Percentiles rank a stretch among this genome's conserved stretches.
These are phyloP conservation scores for Panicum miliaceum DNA, from an alignment of 176 grass and related monocot genomes.

Conservation along the genomic window DNA sequence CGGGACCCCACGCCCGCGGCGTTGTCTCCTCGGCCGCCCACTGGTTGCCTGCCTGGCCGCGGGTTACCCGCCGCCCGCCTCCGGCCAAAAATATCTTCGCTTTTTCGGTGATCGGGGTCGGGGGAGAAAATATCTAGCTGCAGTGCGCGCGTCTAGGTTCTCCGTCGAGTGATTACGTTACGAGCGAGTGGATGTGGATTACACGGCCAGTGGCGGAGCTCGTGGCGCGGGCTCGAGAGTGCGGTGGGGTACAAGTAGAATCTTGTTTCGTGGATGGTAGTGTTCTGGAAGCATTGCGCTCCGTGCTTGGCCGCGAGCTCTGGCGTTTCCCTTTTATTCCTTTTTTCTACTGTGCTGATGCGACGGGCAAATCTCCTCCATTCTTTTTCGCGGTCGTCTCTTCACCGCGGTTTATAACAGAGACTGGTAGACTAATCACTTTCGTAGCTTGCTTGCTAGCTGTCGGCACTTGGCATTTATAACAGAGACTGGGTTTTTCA, in stretches of 20 bases:
- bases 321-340: background rate
- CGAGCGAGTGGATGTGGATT: conserved; percentile 12
- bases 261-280: background rate
- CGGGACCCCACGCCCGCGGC: background rate
- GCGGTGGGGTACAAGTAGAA: background rate
- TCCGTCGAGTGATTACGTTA: background rate
- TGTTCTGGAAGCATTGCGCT: background rate
- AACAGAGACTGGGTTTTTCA: background rate
- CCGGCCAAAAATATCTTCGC: conserved; percentile 38
- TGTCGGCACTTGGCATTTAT: background rate
- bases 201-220: conserved; percentile 32
- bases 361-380: background rate
- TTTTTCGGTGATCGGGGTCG: background rate
- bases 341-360: background rate
- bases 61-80: conserved; percentile 12
- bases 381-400: background rate
- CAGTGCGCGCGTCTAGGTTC: background rate
- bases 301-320: background rate
- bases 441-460: background rate
- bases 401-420: background rate
- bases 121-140: conserved; percentile 24
- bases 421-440: too few species aligned
- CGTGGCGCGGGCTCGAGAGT: background rate
- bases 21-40: too few species aligned
- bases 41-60: background rate